Percentiles rank a stretch among this genome's conserved stretches.
Evolutionary conservation across 441 rosid species (phyloP).

Genomic region (Melastoma candidum): DNA sequence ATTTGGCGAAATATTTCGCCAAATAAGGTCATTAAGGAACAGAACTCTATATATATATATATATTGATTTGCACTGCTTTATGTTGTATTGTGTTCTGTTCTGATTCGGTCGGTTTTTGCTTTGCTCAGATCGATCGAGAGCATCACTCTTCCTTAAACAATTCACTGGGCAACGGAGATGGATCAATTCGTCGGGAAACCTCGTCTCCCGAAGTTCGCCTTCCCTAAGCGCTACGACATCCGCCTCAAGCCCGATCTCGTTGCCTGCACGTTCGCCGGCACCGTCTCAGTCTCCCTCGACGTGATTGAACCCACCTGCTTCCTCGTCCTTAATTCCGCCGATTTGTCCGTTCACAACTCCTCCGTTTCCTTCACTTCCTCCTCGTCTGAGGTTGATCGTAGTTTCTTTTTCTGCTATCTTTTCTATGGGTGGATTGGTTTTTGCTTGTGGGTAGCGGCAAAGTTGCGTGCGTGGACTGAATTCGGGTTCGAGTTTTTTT

Average conservation of each 20-base stretch:
- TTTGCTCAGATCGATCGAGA: too few relatives aligned
- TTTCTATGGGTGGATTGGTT: background rate
- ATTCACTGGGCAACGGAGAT: conserved; percentile 17
- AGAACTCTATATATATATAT: too few relatives aligned
- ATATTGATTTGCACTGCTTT: too few relatives aligned
- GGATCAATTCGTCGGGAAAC: conserved; percentile 76
- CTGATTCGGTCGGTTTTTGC: too few relatives aligned
- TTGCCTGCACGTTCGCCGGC: conserved; percentile 65
- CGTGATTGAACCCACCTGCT: conserved; percentile 45
- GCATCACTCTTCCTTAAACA: too few relatives aligned
- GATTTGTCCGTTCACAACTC: conserved; percentile 48
- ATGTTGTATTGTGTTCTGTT: too few relatives aligned
- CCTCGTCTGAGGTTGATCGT: conserved; percentile 45
- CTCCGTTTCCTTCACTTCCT: conserved; percentile 40
- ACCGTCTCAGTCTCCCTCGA: conserved; percentile 50
- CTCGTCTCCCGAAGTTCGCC: conserved; percentile 86
- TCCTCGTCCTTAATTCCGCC: conserved; percentile 88
- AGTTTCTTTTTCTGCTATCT: background rate
- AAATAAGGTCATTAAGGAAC: too few relatives aligned
- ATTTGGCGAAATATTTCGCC: too few relatives aligned
- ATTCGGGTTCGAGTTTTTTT: too few relatives aligned
- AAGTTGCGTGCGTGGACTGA: too few relatives aligned
- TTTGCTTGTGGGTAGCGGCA: too few relatives aligned
- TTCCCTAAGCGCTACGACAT: conserved; percentile 72
- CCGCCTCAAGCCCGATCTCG: conserved; percentile 67